A percentile compares a stretch with the other conserved stretches of the same genome.
Evolutionary conservation across 2,329 filamentous ascomycete genomes (phyloP).

Genomic region (Nigrospora sphaerica): DNA sequence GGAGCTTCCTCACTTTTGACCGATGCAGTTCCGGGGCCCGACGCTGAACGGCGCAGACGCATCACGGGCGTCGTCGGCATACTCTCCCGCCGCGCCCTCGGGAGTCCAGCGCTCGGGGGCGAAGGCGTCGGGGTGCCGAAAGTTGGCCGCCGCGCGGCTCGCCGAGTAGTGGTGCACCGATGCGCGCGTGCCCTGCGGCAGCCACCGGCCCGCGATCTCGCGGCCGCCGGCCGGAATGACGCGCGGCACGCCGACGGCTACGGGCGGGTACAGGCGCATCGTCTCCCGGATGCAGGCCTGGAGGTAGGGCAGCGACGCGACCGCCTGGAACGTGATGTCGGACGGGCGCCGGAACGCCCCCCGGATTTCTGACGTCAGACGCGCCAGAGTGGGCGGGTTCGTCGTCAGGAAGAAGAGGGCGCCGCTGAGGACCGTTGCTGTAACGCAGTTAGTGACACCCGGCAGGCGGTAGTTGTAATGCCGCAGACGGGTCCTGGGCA

Average conservation of each 20-base stretch:
- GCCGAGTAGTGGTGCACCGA: conserved; percentile 11
- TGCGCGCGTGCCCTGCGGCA: conserved; percentile 10
- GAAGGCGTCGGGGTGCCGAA: conserved; percentile 8
- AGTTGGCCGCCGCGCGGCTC: conserved; percentile 5
- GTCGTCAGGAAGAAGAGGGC: conserved; percentile 17
- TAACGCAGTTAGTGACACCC: background rate
- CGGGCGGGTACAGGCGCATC: conserved; percentile 14
- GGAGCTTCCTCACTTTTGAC: conserved; percentile 8
- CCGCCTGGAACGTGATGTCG: conserved; percentile 18
- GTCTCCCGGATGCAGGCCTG: conserved; percentile 17
- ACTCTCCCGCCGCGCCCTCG: background rate
- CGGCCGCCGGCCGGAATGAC: conserved; percentile 15
- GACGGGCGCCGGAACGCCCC: conserved; percentile 10
- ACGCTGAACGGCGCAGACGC: conserved; percentile 10
- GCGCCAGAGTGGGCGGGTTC: conserved; percentile 13
- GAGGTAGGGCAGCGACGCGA: conserved; percentile 12
- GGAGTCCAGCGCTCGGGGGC: conserved; percentile 13
- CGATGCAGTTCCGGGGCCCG: conserved; percentile 13
- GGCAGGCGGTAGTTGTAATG: conserved; percentile 14
- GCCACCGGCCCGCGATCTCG: conserved; percentile 9
- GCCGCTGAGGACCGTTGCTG: conserved; percentile 25
- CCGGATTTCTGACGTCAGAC: conserved; percentile 16
- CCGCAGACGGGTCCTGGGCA: background rate
- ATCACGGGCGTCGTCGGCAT: conserved; percentile 5
- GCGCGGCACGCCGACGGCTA: conserved; percentile 12